Evolutionary conservation across 176 grass and related monocot genomes (phyloP).

Genomic region (Musa schizocarpa): DNA sequence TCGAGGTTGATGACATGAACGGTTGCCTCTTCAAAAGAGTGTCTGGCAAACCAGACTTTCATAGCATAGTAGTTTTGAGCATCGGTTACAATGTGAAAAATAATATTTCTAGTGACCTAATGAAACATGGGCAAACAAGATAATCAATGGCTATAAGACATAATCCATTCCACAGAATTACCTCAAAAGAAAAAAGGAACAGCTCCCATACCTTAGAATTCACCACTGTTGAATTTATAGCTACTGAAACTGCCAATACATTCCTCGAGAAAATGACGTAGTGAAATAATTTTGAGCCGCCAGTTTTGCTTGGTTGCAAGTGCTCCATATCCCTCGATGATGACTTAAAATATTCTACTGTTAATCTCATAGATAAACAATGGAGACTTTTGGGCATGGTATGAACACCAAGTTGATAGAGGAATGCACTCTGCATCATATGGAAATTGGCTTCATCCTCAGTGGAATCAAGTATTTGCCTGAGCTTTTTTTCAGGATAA

Average conservation of each 20-base stretch:
- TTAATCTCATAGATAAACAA: slow-evolving; percentile 91
- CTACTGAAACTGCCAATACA: slow-evolving; percentile 80
- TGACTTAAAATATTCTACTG: slow-evolving; percentile 83
- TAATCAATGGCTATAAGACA: slow-evolving; percentile 5
- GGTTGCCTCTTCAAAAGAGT: slow-evolving; percentile 55
- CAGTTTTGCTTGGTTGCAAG: slow-evolving; percentile 42
- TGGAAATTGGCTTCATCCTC: slow-evolving; percentile 94
- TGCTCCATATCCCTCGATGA: slow-evolving; percentile 39
- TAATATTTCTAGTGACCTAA: slow-evolving; percentile 60
- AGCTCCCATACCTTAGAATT: slow-evolving; percentile 58
- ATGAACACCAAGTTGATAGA: slow-evolving; percentile 94
- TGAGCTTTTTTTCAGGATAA: slow-evolving; percentile 75
- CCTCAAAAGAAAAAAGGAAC: neutral
- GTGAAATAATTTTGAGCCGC: slow-evolving; percentile 53
- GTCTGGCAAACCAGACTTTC: slow-evolving; percentile 85
- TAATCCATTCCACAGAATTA: neutral
- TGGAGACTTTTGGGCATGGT: slow-evolving; percentile 97
- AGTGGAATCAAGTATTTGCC: slow-evolving; percentile 82
- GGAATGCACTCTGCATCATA: slow-evolving; percentile 89
- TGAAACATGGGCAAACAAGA: slow-evolving; percentile 14
- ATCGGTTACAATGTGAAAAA: slow-evolving; percentile 82
- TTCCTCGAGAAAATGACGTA: slow-evolving; percentile 86
- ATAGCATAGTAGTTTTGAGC: slow-evolving; percentile 86
- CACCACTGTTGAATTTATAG: slow-evolving; percentile 77
- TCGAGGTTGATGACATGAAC: slow-evolving; percentile 80